Evolutionary conservation across 495 filamentous ascomycete species (phyloP), one percentile per base, ranked within the genome.

Genomic region (Aspergillus cavernicola): DNA sequence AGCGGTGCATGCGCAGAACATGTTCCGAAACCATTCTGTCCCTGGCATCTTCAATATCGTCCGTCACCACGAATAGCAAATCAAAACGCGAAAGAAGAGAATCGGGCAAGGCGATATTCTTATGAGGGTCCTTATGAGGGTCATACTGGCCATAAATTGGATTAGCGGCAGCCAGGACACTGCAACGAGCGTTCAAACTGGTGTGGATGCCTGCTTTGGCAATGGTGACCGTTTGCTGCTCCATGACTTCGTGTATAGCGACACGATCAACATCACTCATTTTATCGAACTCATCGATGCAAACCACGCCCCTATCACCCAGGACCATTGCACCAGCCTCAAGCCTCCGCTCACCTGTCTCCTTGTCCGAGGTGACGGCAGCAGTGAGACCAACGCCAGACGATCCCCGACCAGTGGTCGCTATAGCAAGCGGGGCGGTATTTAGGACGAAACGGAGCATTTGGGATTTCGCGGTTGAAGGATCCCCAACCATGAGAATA

Each of bases 201-300:
- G 93, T 99, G 71, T 99, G 93, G 42, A 99, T 99, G 58, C 93
- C 93, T 4, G 93, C 93, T 73, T 99, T 99, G 23, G 93, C 93
- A 62, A 99, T 97, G 23, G 93, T 99, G 53, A 99, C 93, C 0
- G 93, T 99, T 67, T 99, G 93, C 74, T 99, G 93, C 71, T 99
- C 93, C 93, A 99, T 99, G 50, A 99, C 93, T 89, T 99, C 93
- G 80, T 99, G 93, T 61, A 99, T 99, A 40, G 93, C 93, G 18
- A 99, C 93, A 58, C 93, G 85, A 68, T 99, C 93, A 32, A 97
- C 86, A 68, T 97, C 93, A 57, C 88, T 95, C 93, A 99, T 99
- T 73, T 99, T 99, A 72, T 99, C 93, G 65, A 99, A 99, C 68
- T 99, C 93, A 68, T 99, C 93, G 60, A 99, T 99, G 73, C 93